These are phyloP conservation scores for Geosmithia morbida DNA, from an alignment of 2,329 filamentous ascomycete genomes.

Conservation along the genomic window DNA sequence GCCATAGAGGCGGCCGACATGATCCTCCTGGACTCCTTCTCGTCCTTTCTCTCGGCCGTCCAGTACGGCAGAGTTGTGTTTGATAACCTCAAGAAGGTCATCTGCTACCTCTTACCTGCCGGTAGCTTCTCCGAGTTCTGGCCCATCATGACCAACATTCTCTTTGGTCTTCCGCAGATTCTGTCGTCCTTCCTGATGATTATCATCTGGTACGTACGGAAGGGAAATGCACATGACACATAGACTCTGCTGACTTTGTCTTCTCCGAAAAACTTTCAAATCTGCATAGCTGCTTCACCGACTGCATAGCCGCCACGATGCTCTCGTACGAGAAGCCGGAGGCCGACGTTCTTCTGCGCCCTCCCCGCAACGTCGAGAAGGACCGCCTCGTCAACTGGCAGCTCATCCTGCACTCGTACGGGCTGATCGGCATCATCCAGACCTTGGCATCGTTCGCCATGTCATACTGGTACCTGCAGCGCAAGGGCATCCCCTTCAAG, in stretches of 20 bases:
- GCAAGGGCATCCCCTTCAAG: slow-evolving; percentile 48
- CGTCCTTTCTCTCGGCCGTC: slow-evolving; percentile 57
- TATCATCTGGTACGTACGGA: slow-evolving; percentile 42
- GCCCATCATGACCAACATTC: slow-evolving; percentile 60
- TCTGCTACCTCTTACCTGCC: slow-evolving; percentile 60
- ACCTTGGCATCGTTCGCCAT: slow-evolving; percentile 47
- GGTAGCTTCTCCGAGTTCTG: slow-evolving; percentile 64
- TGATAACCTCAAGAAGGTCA: slow-evolving; percentile 59
- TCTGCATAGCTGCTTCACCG: slow-evolving; percentile 51
- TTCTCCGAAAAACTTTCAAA: too few species aligned
- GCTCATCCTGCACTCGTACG: slow-evolving; percentile 60
- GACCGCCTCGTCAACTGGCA: slow-evolving; percentile 62
- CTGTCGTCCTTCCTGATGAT: slow-evolving; percentile 62
- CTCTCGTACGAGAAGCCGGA: slow-evolving; percentile 67
- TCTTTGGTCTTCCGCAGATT: slow-evolving; percentile 60
- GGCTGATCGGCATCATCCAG: slow-evolving; percentile 51
- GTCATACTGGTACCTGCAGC: slow-evolving; percentile 51
- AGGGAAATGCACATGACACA: too few species aligned
- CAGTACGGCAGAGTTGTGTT: slow-evolving; percentile 63
- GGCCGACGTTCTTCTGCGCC: slow-evolving; percentile 56
- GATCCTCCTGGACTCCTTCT: slow-evolving; percentile 64
- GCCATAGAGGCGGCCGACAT: slow-evolving; percentile 72
- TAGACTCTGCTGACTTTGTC: too few species aligned
- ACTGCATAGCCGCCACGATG: slow-evolving; percentile 57
- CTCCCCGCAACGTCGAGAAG: slow-evolving; percentile 51